Base-by-base conservation (phyloP, 495 filamentous ascomycete species). In the Sphaerosporella brunnea region DNA sequence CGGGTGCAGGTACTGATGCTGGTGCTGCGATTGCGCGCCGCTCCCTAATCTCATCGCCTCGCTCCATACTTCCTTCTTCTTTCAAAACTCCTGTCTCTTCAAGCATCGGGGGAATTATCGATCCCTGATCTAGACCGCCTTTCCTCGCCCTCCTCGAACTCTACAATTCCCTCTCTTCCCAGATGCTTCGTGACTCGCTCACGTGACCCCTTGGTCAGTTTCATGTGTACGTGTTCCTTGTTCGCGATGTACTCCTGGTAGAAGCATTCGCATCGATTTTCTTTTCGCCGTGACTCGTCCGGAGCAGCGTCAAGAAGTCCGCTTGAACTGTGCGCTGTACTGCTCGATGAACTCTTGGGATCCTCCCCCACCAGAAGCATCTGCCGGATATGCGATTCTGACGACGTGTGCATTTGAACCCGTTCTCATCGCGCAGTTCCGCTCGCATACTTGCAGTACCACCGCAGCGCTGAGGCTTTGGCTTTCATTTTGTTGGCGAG, bases 211-310 rank as follows among this genome's bases (percentile, higher is more conserved):
- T 76, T 74, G 2, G 90, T 97, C 32, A 84, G 70, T 63, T 94
- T 96, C 78, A 95, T 81, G 59, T 96, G 92, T 11, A 85, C 69
- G 59, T 96, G 92, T 60, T 86, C 75, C 59, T 82, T 81, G 62
- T 82, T 69, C 13, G 67, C 65, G 50, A 90, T 88, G 52, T 83
- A 80, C 57, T 84, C 77, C 63, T 96, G 83, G 61, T 99, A 99
- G 60, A 94, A 95, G 43, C 82, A 51, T 96, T 96, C 4, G 84
- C 70, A 24, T 84, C 70, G 2, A 95, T 74, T 44, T 73, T 67
- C 66, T 96, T 96, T 59, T 87, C 81, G 32, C 84, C 82, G 52
- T 97, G 92, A 0, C 72, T 69, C 0, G 86, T 92, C 37, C 72
- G 68, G 8, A 97, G 66, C 2, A 81, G 68, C 48, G 73, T 65